Percentiles rank a stretch among this genome's conserved stretches.
These are phyloP conservation scores for Candida krabiensis DNA, from an alignment of 805 yeast genomes.

Conservation along the genomic window DNA sequence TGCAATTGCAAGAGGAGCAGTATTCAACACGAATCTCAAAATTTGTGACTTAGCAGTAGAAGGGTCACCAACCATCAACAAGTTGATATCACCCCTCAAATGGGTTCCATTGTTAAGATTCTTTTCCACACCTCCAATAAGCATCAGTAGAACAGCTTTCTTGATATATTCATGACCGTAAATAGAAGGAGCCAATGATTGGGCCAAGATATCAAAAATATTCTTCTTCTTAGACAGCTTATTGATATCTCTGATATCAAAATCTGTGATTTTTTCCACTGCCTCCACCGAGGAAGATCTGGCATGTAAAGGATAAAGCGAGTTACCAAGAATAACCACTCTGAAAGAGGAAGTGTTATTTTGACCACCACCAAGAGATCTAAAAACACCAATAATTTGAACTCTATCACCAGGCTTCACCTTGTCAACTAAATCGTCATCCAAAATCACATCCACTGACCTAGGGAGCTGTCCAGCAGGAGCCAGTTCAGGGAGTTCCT, in stretches of 20 bases:
- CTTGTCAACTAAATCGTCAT: slow-evolving; percentile 89
- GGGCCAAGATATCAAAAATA: slow-evolving; percentile 76
- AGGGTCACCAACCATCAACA: slow-evolving; percentile 98
- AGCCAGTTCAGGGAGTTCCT: slow-evolving; percentile 97
- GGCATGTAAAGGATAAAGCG: slow-evolving; percentile 85
- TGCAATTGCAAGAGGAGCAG: slow-evolving; percentile 94
- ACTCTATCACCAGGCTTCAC: slow-evolving; percentile 96
- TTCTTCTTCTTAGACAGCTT: slow-evolving; percentile 67
- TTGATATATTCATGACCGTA: slow-evolving; percentile 92
- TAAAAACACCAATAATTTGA: slow-evolving; percentile 89
- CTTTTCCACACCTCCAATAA: slow-evolving; percentile 92
- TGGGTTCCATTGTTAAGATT: slow-evolving; percentile 94
- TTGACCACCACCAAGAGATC: slow-evolving; percentile 82
- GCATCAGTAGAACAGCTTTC: slow-evolving; percentile 85
- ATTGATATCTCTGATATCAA: slow-evolving; percentile 84
- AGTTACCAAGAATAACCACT: slow-evolving; percentile 84
- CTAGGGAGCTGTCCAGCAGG: slow-evolving; percentile 98
- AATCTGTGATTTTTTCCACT: slow-evolving; percentile 75
- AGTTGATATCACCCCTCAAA: slow-evolving; percentile 95
- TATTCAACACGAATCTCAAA: slow-evolving; percentile 88
- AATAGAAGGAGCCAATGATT: slow-evolving; percentile 92
- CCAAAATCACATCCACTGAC: slow-evolving; percentile 86
- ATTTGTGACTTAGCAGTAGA: slow-evolving; percentile 98
- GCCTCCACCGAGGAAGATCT: slow-evolving; percentile 66
- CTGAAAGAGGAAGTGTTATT: slow-evolving; percentile 64